These are phyloP conservation scores for Aspergillus sp. DNA, from an alignment of 2,329 filamentous ascomycete genomes.

Conservation along the genomic window DNA sequence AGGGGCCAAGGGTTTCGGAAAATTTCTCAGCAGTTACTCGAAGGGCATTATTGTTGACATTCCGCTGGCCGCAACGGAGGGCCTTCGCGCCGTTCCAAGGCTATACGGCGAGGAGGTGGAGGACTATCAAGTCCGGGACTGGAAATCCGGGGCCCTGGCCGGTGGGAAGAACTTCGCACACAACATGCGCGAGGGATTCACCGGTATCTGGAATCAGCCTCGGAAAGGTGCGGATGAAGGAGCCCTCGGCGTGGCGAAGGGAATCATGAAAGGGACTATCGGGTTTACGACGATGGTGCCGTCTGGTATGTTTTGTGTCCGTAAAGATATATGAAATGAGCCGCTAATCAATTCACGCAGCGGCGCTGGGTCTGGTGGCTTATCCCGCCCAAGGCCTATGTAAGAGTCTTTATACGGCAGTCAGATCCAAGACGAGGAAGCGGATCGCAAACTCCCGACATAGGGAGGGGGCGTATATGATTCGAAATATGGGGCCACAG, in stretches of 20 bases:
- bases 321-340: too few relatives aligned
- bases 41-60: conserved; percentile 39
- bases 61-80: conserved; percentile 37
- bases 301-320: conserved; percentile 20
- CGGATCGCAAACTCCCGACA: conserved; percentile 22
- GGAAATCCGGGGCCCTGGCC: conserved; percentile 31
- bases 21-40: conserved; percentile 24
- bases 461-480: conserved; percentile 17
- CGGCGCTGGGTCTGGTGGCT: conserved; percentile 29
- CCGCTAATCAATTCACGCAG: conserved; percentile 6
- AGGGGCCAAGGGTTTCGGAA: conserved; percentile 24
- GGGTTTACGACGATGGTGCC: conserved; percentile 23
- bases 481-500: background rate
- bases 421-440: conserved; percentile 26
- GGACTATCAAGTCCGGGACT: conserved; percentile 33
- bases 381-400: conserved; percentile 34
- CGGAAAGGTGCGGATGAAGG: conserved; percentile 33
- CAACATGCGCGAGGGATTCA: conserved; percentile 33
- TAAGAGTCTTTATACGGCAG: conserved; percentile 30
- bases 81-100: conserved; percentile 33
- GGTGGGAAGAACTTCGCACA: conserved; percentile 34
- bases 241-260: conserved; percentile 31
- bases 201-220: conserved; percentile 31
- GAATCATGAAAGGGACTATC: conserved; percentile 34
- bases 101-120: conserved; percentile 39